phyloP scores from a whole-genome alignment of 2,329 filamentous ascomycete genomes.

The Cadophora sp. region DNA sequence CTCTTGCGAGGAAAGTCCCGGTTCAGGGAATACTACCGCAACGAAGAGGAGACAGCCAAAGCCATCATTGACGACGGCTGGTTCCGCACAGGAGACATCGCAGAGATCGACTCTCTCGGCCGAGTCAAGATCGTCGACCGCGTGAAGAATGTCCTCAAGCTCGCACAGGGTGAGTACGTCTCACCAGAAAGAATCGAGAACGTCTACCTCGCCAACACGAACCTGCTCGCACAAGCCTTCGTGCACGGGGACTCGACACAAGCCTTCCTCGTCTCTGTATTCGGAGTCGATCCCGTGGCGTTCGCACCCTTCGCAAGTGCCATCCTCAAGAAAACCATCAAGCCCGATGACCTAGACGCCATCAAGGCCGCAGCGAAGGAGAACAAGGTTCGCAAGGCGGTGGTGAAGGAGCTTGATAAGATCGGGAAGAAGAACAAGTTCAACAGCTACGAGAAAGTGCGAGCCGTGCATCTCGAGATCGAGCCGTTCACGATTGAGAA shows the following conservation, averaged over 20 bases:
- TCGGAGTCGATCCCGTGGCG: slow-evolving; percentile 83
- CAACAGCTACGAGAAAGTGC: slow-evolving; percentile 87
- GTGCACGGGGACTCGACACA: slow-evolving; percentile 90
- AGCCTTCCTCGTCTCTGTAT: slow-evolving; percentile 82
- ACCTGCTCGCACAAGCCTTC: slow-evolving; percentile 79
- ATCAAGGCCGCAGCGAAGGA: slow-evolving; percentile 72
- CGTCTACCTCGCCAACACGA: slow-evolving; percentile 83
- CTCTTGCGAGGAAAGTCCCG: slow-evolving; percentile 80
- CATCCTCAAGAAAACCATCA: slow-evolving; percentile 72
- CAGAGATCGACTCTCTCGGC: slow-evolving; percentile 81
- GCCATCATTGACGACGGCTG: slow-evolving; percentile 86
- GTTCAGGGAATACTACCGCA: slow-evolving; percentile 90
- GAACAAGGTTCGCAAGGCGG: slow-evolving; percentile 73
- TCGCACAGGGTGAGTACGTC: slow-evolving; percentile 97
- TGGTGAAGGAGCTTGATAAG: slow-evolving; percentile 78
- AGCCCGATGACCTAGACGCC: slow-evolving; percentile 67
- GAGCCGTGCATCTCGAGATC: slow-evolving; percentile 74
- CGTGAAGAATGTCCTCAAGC: slow-evolving; percentile 98
- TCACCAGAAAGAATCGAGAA: slow-evolving; percentile 98
- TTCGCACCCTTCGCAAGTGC: slow-evolving; percentile 85
- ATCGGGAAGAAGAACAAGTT: slow-evolving; percentile 87
- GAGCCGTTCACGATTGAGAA: slow-evolving; percentile 96
- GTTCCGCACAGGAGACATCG: slow-evolving; percentile 97
- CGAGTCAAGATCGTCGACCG: slow-evolving; percentile 94
- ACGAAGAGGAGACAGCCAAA: slow-evolving; percentile 85